Percentiles rank a stretch among this genome's conserved stretches.
Evolutionary conservation across 2,329 filamentous ascomycete species (phyloP).

Genomic region (Trichoderma sp.): DNA sequence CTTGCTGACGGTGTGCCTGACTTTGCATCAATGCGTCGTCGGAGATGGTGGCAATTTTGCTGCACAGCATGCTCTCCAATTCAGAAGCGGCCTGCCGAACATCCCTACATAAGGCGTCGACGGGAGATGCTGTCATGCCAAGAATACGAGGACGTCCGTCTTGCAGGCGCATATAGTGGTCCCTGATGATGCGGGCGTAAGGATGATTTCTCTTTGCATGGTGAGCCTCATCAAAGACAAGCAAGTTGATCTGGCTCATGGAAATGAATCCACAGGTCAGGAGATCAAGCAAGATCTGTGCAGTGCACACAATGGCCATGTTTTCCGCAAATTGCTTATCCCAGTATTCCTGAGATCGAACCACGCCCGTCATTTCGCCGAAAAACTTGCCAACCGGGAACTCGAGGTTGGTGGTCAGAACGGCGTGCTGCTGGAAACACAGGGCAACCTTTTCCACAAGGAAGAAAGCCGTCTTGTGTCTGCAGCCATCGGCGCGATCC

Average conservation of each 20-base stretch:
- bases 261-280: constrained; percentile 76
- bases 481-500: constrained; percentile 60
- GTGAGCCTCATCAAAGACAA: constrained; percentile 96
- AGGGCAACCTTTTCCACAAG: constrained; percentile 87
- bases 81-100: constrained; percentile 68
- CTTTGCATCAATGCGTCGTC: constrained; percentile 38
- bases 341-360: constrained; percentile 50
- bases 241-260: constrained; percentile 81
- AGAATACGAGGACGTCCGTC: constrained; percentile 72
- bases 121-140: constrained; percentile 95
- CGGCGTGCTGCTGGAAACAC: constrained; percentile 84
- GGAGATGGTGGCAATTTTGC: constrained; percentile 75
- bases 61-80: constrained; percentile 76
- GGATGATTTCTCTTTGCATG: constrained; percentile 93
- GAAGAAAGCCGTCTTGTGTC: constrained; percentile 76
- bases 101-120: constrained; percentile 78
- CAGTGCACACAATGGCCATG: constrained; percentile 90
- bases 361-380: constrained; percentile 61
- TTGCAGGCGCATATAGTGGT: constrained; percentile 65
- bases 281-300: constrained; percentile 78
- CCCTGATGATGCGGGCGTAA: constrained; percentile 86
- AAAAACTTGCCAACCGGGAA: constrained; percentile 73
- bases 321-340: constrained; percentile 57
- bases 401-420: constrained; percentile 78
- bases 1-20: constrained; percentile 36